phyloP scores from a whole-genome alignment of 1,284 basidiomycete species.

The Serendipita sp. region DNA sequence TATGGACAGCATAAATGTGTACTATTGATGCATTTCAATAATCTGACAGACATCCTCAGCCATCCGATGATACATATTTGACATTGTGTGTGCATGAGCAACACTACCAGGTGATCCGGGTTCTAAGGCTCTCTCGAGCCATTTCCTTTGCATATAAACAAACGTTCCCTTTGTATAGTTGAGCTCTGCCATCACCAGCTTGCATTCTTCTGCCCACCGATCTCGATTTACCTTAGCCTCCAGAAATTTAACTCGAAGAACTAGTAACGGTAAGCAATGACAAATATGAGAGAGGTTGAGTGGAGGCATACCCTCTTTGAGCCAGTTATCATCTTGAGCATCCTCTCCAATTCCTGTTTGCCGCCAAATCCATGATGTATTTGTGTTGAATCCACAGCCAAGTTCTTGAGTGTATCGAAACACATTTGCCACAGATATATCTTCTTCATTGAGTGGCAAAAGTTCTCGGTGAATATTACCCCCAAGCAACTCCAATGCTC shows the following conservation, averaged over 20 bases:
- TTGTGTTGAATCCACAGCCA: neutral
- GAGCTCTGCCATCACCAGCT: neutral
- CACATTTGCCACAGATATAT: slow-evolving; percentile 2
- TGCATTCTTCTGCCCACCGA: neutral
- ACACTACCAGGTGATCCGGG: neutral
- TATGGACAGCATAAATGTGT: too few relatives aligned
- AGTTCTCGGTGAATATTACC: neutral
- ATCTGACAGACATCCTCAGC: neutral
- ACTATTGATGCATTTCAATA: too few relatives aligned
- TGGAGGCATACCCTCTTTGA: neutral
- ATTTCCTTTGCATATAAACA: neutral
- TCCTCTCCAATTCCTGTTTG: neutral
- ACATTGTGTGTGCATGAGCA: neutral
- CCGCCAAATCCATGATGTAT: neutral
- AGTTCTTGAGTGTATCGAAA: slow-evolving; percentile 1
- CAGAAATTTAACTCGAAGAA: neutral
- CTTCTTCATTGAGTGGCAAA: neutral
- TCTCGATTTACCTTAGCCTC: slow-evolving; percentile 1
- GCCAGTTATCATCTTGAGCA: neutral
- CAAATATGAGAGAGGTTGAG: neutral
- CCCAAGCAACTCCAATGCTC: neutral
- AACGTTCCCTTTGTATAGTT: neutral
- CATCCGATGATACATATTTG: neutral
- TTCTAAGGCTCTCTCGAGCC: neutral
- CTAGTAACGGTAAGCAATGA: neutral